Percentiles rank a stretch among this genome's conserved stretches.
Evolutionary conservation across 805 yeast genomes (phyloP).

Genomic region (Candida boleticola): DNA sequence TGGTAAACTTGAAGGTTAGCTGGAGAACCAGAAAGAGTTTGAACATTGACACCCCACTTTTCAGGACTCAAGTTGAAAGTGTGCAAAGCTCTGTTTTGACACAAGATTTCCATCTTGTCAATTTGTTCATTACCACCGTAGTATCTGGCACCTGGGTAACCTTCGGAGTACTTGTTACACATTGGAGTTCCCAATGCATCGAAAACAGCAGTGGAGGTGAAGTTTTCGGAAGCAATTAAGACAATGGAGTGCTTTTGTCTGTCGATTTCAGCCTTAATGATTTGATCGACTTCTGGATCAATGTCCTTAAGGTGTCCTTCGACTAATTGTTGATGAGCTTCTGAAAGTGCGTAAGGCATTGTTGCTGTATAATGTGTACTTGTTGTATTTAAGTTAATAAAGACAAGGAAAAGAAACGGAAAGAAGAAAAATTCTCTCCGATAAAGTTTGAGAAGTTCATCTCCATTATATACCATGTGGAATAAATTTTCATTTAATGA

Average conservation of each 20-base stretch:
- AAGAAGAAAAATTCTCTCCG: no score
- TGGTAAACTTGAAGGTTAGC: constrained; percentile 93
- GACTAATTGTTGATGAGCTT: constrained; percentile 50
- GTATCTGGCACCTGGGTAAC: constrained; percentile 97
- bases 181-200: constrained; percentile 93
- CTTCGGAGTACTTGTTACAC: constrained; percentile 98
- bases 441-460: neutral
- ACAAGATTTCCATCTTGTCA: constrained; percentile 84
- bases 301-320: constrained; percentile 63
- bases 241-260: constrained; percentile 93
- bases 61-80: constrained; percentile 75
- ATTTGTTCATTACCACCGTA: constrained; percentile 97
- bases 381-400: no score
- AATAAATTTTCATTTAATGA: constrained; percentile 1
- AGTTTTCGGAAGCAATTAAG: constrained; percentile 92
- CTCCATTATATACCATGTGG: constrained; percentile 2
- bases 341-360: constrained; percentile 48
- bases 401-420: no score
- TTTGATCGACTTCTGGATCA: constrained; percentile 83
- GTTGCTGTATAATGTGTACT: constrained; percentile 4
- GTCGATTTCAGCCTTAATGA: constrained; percentile 69
- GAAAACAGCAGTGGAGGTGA: constrained; percentile 92
- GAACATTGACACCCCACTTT: constrained; percentile 97
- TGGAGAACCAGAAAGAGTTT: constrained; percentile 93
- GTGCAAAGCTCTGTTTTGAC: constrained; percentile 88